Conservation (phyloP, 2,329 filamentous ascomycete genomes). For the Penicillium psychrosexuale region DNA sequence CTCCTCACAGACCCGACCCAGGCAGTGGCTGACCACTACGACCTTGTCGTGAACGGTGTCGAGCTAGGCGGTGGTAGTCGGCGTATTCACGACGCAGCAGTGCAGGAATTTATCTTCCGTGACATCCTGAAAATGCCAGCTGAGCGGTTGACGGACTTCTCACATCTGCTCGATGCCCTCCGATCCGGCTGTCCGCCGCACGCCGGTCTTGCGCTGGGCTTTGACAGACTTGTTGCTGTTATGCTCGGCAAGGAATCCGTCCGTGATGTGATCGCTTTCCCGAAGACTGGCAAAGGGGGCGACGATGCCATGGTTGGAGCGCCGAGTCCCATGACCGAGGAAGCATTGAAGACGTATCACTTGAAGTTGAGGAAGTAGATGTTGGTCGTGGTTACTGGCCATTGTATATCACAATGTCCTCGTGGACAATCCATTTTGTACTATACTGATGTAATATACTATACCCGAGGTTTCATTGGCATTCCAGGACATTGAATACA, state of each 20-base stretch:
- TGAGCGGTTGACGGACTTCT: slow-evolving; percentile 72
- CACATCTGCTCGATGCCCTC: slow-evolving; percentile 78
- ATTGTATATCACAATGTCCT: neutral
- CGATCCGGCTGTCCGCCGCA: slow-evolving; percentile 88
- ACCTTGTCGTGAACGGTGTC: slow-evolving; percentile 91
- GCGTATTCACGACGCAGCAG: slow-evolving; percentile 78
- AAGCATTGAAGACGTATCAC: slow-evolving; percentile 60
- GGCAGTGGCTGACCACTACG: slow-evolving; percentile 84
- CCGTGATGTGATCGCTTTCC: slow-evolving; percentile 93
- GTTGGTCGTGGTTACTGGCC: neutral
- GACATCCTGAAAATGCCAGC: slow-evolving; percentile 77
- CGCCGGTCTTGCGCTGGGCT: slow-evolving; percentile 87
- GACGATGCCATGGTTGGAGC: slow-evolving; percentile 81
- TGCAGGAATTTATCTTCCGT: slow-evolving; percentile 82
- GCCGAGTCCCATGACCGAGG: slow-evolving; percentile 65
- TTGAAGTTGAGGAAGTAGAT: slow-evolving; percentile 39
- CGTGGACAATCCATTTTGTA: neutral
- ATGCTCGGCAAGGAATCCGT: slow-evolving; percentile 75
- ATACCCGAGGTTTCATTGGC: neutral
- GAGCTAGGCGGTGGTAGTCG: slow-evolving; percentile 91
- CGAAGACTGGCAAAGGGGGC: slow-evolving; percentile 85
- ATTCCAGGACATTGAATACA: neutral
- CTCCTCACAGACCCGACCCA: slow-evolving; percentile 68
- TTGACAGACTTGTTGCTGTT: slow-evolving; percentile 79
- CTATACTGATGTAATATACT: slow-evolving; percentile 2